Evolutionary conservation across 1,139 yeast species (phyloP).

Genomic region (Protomyces arabidopsidicola): DNA sequence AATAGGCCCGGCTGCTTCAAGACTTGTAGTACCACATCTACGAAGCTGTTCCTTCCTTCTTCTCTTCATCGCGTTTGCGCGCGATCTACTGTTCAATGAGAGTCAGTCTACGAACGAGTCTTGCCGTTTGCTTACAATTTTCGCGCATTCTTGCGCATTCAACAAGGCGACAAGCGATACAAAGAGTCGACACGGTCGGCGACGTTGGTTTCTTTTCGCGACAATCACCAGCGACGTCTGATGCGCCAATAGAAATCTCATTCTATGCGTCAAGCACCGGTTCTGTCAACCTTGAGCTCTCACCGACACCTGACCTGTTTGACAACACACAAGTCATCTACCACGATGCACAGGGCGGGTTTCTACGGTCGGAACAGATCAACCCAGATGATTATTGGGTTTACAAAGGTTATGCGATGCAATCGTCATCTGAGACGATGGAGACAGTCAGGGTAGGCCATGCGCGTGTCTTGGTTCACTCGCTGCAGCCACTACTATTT

Average conservation of each 20-base stretch:
- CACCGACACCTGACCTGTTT: neutral
- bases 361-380: neutral
- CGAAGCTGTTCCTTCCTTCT: too few species aligned
- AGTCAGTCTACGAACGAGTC: neutral
- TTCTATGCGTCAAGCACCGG: neutral
- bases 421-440: neutral
- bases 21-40: too few species aligned
- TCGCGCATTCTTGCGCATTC: neutral
- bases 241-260: neutral
- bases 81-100: too few species aligned
- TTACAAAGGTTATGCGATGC: constrained; percentile 12
- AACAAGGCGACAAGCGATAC: neutral
- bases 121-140: neutral
- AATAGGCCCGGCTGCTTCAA: too few species aligned
- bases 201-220: neutral
- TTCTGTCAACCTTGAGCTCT: neutral
- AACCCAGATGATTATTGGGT: constrained; percentile 8
- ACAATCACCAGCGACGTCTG: neutral
- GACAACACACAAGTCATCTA: neutral
- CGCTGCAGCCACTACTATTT: constrained; percentile 16
- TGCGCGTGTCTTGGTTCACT: constrained; percentile 16
- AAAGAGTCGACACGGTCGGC: neutral
- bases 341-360: constrained; percentile 10
- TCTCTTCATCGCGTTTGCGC: too few species aligned
- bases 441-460: constrained; percentile 6